Percentiles rank a stretch among this genome's conserved stretches.
These are phyloP conservation scores for Lactarius akahatsu DNA, from an alignment of 768 basidiomycete genomes.

Conservation along the genomic window DNA sequence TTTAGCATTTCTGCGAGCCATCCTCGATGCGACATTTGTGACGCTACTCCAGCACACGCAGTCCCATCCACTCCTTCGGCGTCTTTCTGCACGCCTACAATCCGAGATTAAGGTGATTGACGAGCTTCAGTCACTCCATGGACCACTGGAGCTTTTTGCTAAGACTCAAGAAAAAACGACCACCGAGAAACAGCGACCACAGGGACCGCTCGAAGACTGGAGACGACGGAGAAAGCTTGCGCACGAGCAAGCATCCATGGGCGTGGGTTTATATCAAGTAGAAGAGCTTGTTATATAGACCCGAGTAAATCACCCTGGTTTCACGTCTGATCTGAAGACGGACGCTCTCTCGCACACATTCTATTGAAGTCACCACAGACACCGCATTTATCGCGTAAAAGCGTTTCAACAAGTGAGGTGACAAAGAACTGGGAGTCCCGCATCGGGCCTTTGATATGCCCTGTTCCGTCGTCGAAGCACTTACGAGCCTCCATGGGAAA, in stretches of 20 bases:
- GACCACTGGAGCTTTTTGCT: conserved; percentile 61
- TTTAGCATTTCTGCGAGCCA: conserved; percentile 56
- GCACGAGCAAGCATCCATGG: conserved; percentile 52
- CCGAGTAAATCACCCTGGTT: conserved; percentile 2
- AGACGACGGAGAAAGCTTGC: conserved; percentile 46
- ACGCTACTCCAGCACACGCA: conserved; percentile 62
- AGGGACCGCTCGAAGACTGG: conserved; percentile 34
- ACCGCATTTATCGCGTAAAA: neutral
- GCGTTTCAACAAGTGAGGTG: neutral
- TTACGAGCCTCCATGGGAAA: neutral
- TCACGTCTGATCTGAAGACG: conserved; percentile 17
- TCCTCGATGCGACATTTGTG: conserved; percentile 74
- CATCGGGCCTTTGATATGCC: neutral
- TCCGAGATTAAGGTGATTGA: conserved; percentile 54
- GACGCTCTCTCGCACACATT: conserved; percentile 28
- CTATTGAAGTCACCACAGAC: neutral
- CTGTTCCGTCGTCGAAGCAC: neutral
- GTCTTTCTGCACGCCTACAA: conserved; percentile 50
- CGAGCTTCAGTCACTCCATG: conserved; percentile 55
- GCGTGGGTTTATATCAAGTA: conserved; percentile 66
- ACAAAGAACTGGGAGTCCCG: neutral
- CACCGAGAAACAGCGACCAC: conserved; percentile 39
- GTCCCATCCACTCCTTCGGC: conserved; percentile 52
- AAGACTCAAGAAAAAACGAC: conserved; percentile 50
- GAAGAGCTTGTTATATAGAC: conserved; percentile 63